These are phyloP conservation scores for Leucoagaricus sp. DNA, from an alignment of 1,284 basidiomycete genomes.

Conservation along the genomic window DNA sequence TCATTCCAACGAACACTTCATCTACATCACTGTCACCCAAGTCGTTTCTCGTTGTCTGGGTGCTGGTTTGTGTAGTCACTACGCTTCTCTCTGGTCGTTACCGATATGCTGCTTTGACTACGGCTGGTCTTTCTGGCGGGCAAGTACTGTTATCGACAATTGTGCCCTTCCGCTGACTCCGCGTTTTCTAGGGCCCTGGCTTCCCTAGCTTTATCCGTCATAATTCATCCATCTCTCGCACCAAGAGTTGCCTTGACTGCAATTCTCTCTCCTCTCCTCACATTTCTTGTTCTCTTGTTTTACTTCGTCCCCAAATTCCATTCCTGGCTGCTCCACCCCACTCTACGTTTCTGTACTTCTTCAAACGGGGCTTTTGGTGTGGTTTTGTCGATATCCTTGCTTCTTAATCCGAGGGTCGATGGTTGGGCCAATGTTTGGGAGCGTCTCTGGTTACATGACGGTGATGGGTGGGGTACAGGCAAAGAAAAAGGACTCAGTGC, in stretches of 20 bases:
- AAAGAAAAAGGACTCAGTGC: slow-evolving; percentile 61
- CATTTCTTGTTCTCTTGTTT: slow-evolving; percentile 40
- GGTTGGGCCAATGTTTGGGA: slow-evolving; percentile 65
- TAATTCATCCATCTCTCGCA: slow-evolving; percentile 60
- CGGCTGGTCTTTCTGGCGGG: slow-evolving; percentile 55
- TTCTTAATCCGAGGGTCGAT: slow-evolving; percentile 42
- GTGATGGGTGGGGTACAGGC: slow-evolving; percentile 50
- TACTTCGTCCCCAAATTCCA: slow-evolving; percentile 46
- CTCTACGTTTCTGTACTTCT: slow-evolving; percentile 50
- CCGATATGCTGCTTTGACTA: slow-evolving; percentile 31
- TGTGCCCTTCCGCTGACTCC: not conserved
- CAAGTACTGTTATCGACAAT: slow-evolving; percentile 27
- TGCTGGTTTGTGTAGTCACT: slow-evolving; percentile 49
- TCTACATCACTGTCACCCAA: slow-evolving; percentile 44
- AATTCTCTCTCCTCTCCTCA: slow-evolving; percentile 47
- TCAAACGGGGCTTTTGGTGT: slow-evolving; percentile 61
- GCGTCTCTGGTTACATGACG: slow-evolving; percentile 52
- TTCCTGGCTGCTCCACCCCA: slow-evolving; percentile 41
- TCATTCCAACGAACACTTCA: slow-evolving; percentile 53
- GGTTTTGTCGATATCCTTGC: slow-evolving; percentile 52
- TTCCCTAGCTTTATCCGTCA: slow-evolving; percentile 52
- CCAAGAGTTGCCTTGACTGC: slow-evolving; percentile 52
- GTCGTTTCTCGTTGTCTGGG: slow-evolving; percentile 60
- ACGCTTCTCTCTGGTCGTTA: slow-evolving; percentile 46
- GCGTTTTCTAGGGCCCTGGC: slow-evolving; percentile 41